These are phyloP conservation scores for Microbotryum lychnidis-dioicae DNA, from an alignment of 1,284 basidiomycete species.

Conservation along the genomic window DNA sequence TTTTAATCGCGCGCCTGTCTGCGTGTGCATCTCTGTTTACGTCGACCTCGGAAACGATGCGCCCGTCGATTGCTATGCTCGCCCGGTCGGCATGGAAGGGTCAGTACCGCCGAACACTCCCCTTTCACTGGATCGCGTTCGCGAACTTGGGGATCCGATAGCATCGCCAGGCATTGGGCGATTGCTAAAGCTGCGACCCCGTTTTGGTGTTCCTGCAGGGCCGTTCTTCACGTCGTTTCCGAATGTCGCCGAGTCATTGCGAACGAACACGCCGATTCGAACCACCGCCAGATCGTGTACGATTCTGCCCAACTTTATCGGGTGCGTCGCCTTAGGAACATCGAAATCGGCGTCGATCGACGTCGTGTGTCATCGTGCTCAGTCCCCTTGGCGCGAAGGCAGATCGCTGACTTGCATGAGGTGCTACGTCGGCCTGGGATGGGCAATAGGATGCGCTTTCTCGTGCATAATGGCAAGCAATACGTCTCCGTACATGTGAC, in stretches of 20 bases:
- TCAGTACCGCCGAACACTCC: not conserved
- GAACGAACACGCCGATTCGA: conserved; percentile 75
- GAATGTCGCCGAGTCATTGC: conserved; percentile 71
- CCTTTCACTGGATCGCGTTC: no score
- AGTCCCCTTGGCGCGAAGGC: no score
- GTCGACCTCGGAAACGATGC: conserved; percentile 4
- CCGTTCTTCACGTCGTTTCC: conserved; percentile 94
- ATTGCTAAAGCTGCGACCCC: no score
- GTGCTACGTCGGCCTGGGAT: not conserved
- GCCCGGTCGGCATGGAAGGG: conserved; percentile 28
- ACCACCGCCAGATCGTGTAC: conserved; percentile 87
- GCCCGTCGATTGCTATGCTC: not conserved
- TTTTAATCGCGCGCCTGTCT: no score
- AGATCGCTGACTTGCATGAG: not conserved
- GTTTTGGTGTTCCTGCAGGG: conserved; percentile 48
- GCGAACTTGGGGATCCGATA: no score
- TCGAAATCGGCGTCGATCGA: not conserved
- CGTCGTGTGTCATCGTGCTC: no score
- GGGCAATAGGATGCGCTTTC: conserved; percentile 27
- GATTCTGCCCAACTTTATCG: conserved; percentile 88
- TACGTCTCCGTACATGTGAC: conserved; percentile 79
- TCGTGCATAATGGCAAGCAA: conserved; percentile 90
- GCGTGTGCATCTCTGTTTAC: no score
- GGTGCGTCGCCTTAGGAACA: conserved; percentile 43
- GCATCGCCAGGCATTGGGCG: no score